phyloP scores from a whole-genome alignment of 2,329 filamentous ascomycete species.

The Trichoderma sp. region DNA sequence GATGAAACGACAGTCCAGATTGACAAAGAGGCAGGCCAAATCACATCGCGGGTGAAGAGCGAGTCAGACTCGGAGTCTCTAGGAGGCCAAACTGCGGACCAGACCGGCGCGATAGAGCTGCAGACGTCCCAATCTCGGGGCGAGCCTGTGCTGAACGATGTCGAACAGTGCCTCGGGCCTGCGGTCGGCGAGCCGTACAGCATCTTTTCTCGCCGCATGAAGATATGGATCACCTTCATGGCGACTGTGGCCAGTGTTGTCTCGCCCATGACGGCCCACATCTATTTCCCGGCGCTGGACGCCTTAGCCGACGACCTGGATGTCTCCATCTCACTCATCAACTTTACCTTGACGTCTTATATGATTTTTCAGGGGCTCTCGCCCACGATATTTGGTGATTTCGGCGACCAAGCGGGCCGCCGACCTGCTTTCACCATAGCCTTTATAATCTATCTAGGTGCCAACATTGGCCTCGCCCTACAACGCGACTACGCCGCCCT shows the following conservation, averaged over 20 bases:
- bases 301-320: conserved; percentile 46
- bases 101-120: background rate
- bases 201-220: conserved; percentile 44
- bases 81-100: background rate
- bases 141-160: background rate
- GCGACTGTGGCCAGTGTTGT: conserved; percentile 57
- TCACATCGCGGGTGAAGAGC: background rate
- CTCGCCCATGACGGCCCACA: conserved; percentile 63
- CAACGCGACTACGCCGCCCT: conserved; percentile 62
- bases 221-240: conserved; percentile 58
- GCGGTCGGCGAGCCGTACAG: conserved; percentile 34
- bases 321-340: conserved; percentile 48
- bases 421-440: conserved; percentile 64
- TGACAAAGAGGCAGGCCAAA: conserved; percentile 6
- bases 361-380: conserved; percentile 67
- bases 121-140: background rate
- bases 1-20: conserved; percentile 9
- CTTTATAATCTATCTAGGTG: conserved; percentile 60
- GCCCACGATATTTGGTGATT: conserved; percentile 63
- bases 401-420: conserved; percentile 63
- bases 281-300: conserved; percentile 54
- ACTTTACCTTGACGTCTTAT: conserved; percentile 61
- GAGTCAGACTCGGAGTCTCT: background rate
- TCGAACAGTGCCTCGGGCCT: conserved; percentile 5
- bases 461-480: conserved; percentile 63